Percentiles rank a stretch among this genome's conserved stretches.
phyloP scores from a whole-genome alignment of 345 rosid species.

The Physaria fendleri region DNA sequence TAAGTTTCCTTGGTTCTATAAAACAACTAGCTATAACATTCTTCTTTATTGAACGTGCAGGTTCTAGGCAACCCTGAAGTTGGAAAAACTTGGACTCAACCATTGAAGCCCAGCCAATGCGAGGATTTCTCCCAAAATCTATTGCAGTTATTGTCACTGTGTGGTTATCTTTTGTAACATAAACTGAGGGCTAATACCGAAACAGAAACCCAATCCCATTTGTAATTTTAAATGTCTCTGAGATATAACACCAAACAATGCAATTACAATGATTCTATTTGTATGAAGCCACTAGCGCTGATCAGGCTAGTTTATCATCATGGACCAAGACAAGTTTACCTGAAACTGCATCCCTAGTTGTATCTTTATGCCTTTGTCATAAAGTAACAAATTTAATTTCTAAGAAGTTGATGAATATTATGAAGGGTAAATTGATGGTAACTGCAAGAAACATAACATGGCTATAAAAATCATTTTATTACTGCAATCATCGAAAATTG shows the following conservation, averaged over 20 bases:
- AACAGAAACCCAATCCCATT: conserved; percentile 15
- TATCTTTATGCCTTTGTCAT: background rate
- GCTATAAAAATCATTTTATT: background rate
- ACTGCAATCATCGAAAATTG: background rate
- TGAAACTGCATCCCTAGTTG: background rate
- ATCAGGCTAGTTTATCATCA: background rate
- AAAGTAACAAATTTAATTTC: background rate
- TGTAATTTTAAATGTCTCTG: conserved; percentile 5
- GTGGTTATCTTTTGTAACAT: conserved; percentile 13
- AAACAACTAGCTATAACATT: background rate
- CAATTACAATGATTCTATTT: background rate
- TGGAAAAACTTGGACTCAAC: conserved; percentile 1
- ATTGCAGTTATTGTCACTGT: conserved; percentile 6
- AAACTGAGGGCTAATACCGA: conserved; percentile 11
- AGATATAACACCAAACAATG: background rate
- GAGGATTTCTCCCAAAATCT: background rate
- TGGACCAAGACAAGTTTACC: background rate
- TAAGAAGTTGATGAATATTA: background rate
- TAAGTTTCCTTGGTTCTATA: background rate
- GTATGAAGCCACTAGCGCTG: background rate
- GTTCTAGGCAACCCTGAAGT: conserved; percentile 14
- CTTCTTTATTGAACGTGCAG: conserved; percentile 9
- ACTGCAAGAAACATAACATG: background rate
- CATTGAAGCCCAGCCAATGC: conserved; percentile 2
- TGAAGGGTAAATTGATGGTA: background rate